Base-by-base conservation (phyloP, 768 basidiomycete genomes). In the Kwoniella dejecticola region DNA sequence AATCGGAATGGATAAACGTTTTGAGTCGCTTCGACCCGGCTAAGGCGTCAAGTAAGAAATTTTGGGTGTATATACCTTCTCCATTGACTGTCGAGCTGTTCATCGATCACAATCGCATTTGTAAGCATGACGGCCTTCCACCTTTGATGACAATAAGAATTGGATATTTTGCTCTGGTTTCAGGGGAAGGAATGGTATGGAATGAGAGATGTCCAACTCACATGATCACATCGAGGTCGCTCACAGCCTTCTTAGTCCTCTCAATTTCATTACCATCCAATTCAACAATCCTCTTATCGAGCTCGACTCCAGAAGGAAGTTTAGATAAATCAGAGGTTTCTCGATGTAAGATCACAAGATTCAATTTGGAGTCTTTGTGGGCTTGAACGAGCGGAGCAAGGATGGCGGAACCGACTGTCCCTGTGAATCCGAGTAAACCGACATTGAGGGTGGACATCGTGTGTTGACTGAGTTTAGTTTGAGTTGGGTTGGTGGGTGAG, bases 1-100 rank as follows among this genome's bases (percentile, higher is more conserved):
- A 66, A 19, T 59, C 60, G 11, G 64, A 66, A 13, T 46, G 59
- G 26, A 61, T 46, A 49, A 66, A 66, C 2, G 53, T 56, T 46
- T 60, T 59, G 27, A 66, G 23, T 17, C 24, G 23, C 13, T 36
- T 17, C 0, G 64, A 66, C 2, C 52, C 26, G 6, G 19, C 29
- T 7, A 61, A 33, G 11, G 64, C 46, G 3, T 53, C 33, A 33
- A 66, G 21, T 15, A 66, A 45, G 40, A 48, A 40, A 17, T 15
- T 44, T 31, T 66, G 59, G 17, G 54, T 40, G 12, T 29, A 6
- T 46, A 61, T 23, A 26, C 53, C 54, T 4, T 17, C 19, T 2
- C 53, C 45, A 6, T 45, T 45, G 45, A 66, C 53, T 24, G 64
- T 52, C 30, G 64, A 66, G 47, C 64, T 66, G 30, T 0, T n/a